Conservation (phyloP, 78 protist genomes). For the Chrysochromulina tobinii region DNA sequence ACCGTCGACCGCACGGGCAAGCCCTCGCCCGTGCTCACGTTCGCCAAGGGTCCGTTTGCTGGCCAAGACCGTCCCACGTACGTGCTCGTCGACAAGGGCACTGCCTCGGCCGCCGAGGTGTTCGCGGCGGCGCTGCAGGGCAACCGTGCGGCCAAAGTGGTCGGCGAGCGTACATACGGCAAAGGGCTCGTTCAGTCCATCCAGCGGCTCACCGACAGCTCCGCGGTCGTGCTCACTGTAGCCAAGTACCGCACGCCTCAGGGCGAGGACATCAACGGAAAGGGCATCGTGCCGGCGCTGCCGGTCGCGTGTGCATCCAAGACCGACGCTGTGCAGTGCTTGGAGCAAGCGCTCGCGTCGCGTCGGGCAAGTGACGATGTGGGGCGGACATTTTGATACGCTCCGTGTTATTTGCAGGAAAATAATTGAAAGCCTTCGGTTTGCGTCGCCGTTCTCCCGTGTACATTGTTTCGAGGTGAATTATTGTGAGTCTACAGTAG, state of each 20-base stretch:
- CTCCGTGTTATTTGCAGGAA: too few relatives aligned
- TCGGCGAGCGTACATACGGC: conserved; percentile 33
- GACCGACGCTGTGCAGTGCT: too few relatives aligned
- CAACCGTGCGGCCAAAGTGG: neutral
- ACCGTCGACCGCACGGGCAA: conserved; percentile 6
- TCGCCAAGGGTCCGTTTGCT: neutral
- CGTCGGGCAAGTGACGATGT: too few relatives aligned
- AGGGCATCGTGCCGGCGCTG: neutral
- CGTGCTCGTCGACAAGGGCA: conserved; percentile 27
- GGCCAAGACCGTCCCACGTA: neutral
- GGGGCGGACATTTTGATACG: too few relatives aligned
- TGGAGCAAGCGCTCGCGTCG: too few relatives aligned
- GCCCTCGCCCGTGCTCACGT: neutral
- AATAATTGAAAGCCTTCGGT: too few relatives aligned
- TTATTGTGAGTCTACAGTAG: too few relatives aligned
- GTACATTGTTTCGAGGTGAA: too few relatives aligned
- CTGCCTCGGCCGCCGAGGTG: conserved; percentile 37
- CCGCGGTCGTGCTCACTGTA: neutral
- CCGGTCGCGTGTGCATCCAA: neutral
- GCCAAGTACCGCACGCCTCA: neutral
- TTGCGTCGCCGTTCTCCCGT: too few relatives aligned
- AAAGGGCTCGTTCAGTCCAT: conserved; percentile 39
- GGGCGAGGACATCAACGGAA: neutral
- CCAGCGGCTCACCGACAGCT: neutral
- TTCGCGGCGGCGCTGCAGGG: conserved; percentile 40